Conservation (phyloP, 192 early-diverging fungal genomes). For the Umbelopsis isabellina region DNA sequence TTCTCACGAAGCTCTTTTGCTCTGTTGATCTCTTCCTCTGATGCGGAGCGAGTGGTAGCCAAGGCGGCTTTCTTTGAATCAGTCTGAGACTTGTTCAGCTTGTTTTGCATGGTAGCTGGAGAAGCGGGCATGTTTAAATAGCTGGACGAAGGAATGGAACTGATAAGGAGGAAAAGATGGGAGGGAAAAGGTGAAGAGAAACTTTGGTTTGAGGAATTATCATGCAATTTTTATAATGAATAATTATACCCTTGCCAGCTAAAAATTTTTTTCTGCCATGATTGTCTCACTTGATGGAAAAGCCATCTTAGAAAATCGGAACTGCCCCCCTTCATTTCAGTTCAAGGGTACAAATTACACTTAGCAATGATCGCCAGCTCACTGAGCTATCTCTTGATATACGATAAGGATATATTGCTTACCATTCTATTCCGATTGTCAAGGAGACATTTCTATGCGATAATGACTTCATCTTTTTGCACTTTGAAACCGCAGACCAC, state of each 20-base stretch:
- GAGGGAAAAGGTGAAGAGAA: constrained; percentile 25
- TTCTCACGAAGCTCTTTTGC: constrained; percentile 37
- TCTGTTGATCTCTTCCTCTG: constrained; percentile 32
- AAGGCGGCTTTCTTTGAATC: constrained; percentile 32
- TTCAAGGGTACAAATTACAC: constrained; percentile 1
- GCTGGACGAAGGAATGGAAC: constrained; percentile 20
- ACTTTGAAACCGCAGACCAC: constrained; percentile 15
- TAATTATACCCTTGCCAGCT: constrained; percentile 1
- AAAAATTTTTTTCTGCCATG: background rate
- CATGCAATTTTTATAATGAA: constrained; percentile 1
- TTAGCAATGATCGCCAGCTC: constrained; percentile 20
- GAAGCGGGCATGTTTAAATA: constrained; percentile 34
- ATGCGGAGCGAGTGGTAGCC: constrained; percentile 18
- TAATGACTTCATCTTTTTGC: constrained; percentile 8
- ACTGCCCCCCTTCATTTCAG: background rate
- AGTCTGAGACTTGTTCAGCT: constrained; percentile 29
- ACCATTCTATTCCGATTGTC: background rate
- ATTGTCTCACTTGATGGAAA: constrained; percentile 16
- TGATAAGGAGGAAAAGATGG: constrained; percentile 8
- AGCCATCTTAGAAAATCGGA: no score
- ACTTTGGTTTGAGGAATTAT: background rate
- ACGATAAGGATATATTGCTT: constrained; percentile 10
- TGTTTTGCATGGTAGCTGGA: constrained; percentile 31
- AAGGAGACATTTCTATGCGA: background rate
- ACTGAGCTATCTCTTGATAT: background rate